phyloP scores from a whole-genome alignment of 2,329 filamentous ascomycete genomes.

The Paecilomyces sp. region DNA sequence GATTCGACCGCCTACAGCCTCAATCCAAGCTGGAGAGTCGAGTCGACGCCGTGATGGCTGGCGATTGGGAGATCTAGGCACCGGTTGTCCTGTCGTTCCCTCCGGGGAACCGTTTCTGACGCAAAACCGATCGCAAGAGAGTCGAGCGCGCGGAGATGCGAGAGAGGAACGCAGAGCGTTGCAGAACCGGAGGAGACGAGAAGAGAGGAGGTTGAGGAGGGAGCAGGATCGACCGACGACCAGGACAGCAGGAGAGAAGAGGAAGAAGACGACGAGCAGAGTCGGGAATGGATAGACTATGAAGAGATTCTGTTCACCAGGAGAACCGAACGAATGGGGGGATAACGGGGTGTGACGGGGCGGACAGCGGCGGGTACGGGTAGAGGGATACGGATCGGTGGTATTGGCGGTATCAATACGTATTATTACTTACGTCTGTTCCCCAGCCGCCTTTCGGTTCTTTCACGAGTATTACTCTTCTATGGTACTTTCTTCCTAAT shows the following conservation, averaged over 20 bases:
- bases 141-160: background rate
- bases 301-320: slow-evolving; percentile 2
- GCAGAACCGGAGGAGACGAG: background rate
- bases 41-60: background rate
- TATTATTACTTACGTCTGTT: background rate
- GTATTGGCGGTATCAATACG: background rate
- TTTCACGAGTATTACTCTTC: no score
- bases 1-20: slow-evolving; percentile 9
- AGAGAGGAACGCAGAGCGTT: background rate
- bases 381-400: background rate
- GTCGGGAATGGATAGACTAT: slow-evolving; percentile 1
- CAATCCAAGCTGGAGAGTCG: slow-evolving; percentile 5
- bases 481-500: no score
- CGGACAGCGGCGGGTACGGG: slow-evolving; percentile 1
- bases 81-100: background rate
- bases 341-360: background rate
- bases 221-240: background rate
- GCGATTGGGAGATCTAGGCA: background rate
- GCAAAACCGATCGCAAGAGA: background rate
- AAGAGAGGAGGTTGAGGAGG: background rate
- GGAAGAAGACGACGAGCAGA: background rate
- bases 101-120: background rate
- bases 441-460: background rate
- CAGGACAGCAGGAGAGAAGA: background rate
- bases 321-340: background rate